Evolutionary conservation across 768 basidiomycete species (phyloP).

Genomic region (Suillus fuscotomentosus): DNA sequence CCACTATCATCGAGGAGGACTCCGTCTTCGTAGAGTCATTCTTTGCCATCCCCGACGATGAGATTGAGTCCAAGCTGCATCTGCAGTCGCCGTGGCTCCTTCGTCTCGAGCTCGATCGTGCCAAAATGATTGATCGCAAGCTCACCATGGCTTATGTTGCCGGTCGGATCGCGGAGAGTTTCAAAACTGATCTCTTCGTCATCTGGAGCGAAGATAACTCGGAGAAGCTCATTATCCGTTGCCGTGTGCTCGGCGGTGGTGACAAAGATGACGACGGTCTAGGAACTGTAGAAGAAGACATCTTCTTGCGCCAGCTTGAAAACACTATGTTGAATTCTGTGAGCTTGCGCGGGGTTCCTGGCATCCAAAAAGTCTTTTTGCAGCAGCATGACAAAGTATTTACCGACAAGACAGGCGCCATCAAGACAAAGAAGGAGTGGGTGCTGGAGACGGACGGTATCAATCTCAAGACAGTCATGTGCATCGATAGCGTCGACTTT

Average conservation of each 20-base stretch:
- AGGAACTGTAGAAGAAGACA: slow-evolving; percentile 83
- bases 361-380: slow-evolving; percentile 92
- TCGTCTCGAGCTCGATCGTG: slow-evolving; percentile 93
- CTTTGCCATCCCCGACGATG: slow-evolving; percentile 99
- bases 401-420: slow-evolving; percentile 61
- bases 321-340: slow-evolving; percentile 96
- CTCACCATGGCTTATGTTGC: slow-evolving; percentile 95
- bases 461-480: slow-evolving; percentile 94
- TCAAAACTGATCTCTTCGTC: slow-evolving; percentile 94
- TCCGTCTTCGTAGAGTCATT: slow-evolving; percentile 95
- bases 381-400: slow-evolving; percentile 80
- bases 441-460: slow-evolving; percentile 96
- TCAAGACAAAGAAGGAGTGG: slow-evolving; percentile 78
- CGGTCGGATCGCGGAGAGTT: slow-evolving; percentile 88
- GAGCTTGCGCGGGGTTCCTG: slow-evolving; percentile 88
- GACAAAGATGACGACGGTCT: slow-evolving; percentile 85
- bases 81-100: slow-evolving; percentile 96
- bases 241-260: slow-evolving; percentile 81
- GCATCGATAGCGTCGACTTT: slow-evolving; percentile 93
- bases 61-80: slow-evolving; percentile 86
- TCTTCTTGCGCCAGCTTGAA: slow-evolving; percentile 94
- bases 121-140: slow-evolving; percentile 97
- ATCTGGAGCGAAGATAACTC: slow-evolving; percentile 99
- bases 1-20: slow-evolving; percentile 97
- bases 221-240: slow-evolving; percentile 94